Base-by-base conservation (phyloP, 352 stramenopile genomes). In the Globisporangium okanoganense region DNA sequence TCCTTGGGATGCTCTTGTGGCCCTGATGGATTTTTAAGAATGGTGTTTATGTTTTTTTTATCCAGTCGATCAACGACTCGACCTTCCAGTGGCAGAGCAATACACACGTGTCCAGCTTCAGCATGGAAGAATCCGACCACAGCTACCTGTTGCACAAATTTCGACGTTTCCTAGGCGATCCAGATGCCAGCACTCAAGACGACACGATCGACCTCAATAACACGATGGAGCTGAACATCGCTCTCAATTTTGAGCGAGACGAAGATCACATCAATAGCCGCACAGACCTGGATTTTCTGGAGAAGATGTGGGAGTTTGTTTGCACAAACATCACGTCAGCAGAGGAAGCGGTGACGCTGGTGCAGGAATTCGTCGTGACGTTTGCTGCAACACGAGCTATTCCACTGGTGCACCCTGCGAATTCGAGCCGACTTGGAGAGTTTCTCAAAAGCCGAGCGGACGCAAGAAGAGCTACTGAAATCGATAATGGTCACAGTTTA, bases 271-370 rank as follows among this genome's bases (percentile, higher is more conserved):
- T 31, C 4, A 38, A 48, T 29, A 48, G 24, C n/a, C 62, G 56
- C 14, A 53, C 56, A 4, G 56, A 68, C 10, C 24, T 59, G 20
- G 62, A 68, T 29, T 55, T 68, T 4, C 29, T 65, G 2, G 62
- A 68, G 50, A 57, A 64, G 27, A 45, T 65, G 49, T 68, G 62
- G 62, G 56, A 41, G 4, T 68, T 68, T 68, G 62, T 38, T n/a
- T 24, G 64, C 31, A 12, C 8, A 1, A 44, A 64, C 33, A 56
- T 33, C 0, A 2, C 18, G 14, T 45, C 48, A 14, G 29, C 47
- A 27, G 62, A 65, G 7, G 9, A 5, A 35, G 45, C 57, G 13
- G 50, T 44, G n/a, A 13, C 33, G 14, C 31, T 65, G 6, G 43
- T 68, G 2, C 62, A 22, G 3, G 62, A 65, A 38, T 48, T 64